Evolutionary conservation across 2,329 filamentous ascomycete species (phyloP).

Genomic region (Fusarium newnesense): DNA sequence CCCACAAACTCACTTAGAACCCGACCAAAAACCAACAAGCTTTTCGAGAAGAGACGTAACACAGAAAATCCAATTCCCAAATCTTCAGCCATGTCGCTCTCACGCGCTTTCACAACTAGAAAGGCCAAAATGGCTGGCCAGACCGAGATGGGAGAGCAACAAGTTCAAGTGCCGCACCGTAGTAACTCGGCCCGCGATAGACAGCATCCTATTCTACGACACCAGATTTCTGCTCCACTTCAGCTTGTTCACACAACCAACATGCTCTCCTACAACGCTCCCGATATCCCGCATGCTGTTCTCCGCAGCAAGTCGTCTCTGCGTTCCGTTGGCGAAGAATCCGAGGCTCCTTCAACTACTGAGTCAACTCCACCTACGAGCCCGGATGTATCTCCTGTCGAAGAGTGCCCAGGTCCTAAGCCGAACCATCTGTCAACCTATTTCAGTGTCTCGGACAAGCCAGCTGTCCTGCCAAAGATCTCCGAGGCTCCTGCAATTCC

Average conservation of each 20-base stretch:
- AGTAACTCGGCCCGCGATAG: constrained; percentile 60
- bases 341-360: constrained; percentile 69
- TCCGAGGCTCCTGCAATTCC: constrained; percentile 69
- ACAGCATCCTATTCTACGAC: constrained; percentile 59
- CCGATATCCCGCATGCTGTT: constrained; percentile 73
- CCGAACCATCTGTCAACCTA: constrained; percentile 76
- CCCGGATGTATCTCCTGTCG: constrained; percentile 71
- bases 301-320: constrained; percentile 59
- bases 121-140: constrained; percentile 62
- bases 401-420: constrained; percentile 64
- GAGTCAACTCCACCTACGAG: constrained; percentile 73
- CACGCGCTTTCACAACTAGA: constrained; percentile 77
- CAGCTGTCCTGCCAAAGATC: constrained; percentile 49
- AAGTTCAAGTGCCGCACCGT: constrained; percentile 55
- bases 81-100: constrained; percentile 60
- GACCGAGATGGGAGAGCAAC: constrained; percentile 57
- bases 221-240: constrained; percentile 87
- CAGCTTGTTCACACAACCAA: constrained; percentile 94
- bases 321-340: constrained; percentile 70
- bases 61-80: constrained; percentile 2
- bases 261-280: constrained; percentile 94
- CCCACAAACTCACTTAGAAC: constrained; percentile 13
- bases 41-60: constrained; percentile 6
- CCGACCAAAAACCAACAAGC: neutral
- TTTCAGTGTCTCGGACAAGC: constrained; percentile 65